Base-by-base conservation (phyloP, 1,139 yeast species). In the Taphrina communis region DNA sequence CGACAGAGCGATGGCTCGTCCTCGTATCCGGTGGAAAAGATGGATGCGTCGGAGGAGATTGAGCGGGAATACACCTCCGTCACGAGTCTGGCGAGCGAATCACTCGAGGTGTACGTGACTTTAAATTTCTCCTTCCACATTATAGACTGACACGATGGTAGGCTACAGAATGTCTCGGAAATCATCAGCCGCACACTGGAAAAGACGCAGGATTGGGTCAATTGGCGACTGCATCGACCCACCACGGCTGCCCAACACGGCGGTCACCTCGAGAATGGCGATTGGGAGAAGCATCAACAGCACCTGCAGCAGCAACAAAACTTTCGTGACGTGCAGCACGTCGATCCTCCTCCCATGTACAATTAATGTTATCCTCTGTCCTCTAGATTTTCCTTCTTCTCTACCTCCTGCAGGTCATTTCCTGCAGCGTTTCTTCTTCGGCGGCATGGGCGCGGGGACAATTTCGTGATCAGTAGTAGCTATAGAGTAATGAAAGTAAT, bases 151-250 rank as follows among this genome's bases (percentile, higher is more conserved):
- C 44, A 25, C 6, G 31, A 8, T 21, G 1, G 11, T 44, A 63
- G 59, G 38, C 55, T 63, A 38, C 60, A 55, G 25, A 63, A 53
- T 14, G 67, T 63, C n/a, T 53, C 67, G 21, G 67, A 63, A 12
- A 50, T 44, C 39, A 58, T 63, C 36, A 21, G 48, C n/a, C 55
- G 67, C 41, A 63, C 67, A 21, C 46, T 63, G 46, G 61, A 46
- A 19, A 63, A 57, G n/a, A 55, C 61, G 9, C 61, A 63, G 36
- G 53, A 38, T 8, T 63, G 67, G 67, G 59, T 57, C 35, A 51
- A 46, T 7, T 63, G 61, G 56, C 53, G 67, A 12, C 21, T 53
- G 42, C 35, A 53, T 42, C 11, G 35, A 50, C 36, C 53, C 8
- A 25, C 31, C 31, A 25, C 31, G 31, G 4, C 31, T 2, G 53